These are phyloP conservation scores for Tetrahymena malaccensis DNA, from an alignment of 73 alveolate genomes.

Conservation along the genomic window DNA sequence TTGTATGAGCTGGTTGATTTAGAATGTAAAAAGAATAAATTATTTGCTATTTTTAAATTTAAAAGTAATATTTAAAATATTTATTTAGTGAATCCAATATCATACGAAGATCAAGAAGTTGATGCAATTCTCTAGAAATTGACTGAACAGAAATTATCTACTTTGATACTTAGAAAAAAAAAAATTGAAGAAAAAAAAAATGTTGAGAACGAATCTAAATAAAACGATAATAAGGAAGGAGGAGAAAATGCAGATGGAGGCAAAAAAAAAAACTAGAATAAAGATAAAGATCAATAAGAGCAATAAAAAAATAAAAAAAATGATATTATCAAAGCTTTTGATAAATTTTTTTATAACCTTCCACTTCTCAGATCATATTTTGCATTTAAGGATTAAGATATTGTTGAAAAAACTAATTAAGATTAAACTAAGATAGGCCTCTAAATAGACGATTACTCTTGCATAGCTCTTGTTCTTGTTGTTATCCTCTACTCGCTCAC, in stretches of 20 bases:
- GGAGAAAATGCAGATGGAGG: neutral
- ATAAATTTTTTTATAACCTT: neutral
- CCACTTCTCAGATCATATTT: neutral
- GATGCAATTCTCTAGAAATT: neutral
- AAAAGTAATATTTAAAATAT: neutral
- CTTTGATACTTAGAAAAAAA: neutral
- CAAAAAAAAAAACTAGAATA: neutral
- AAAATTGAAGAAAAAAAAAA: neutral
- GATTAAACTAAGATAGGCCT: neutral
- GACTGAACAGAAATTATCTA: neutral
- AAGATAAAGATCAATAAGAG: neutral
- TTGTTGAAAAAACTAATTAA: neutral
- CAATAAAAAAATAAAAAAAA: neutral
- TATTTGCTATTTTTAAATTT: neutral
- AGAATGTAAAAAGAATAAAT: neutral
- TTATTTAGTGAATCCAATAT: neutral
- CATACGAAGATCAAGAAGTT: neutral
- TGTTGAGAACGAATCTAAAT: neutral
- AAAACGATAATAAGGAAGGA: neutral
- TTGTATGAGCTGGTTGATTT: neutral
- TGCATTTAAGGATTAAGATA: neutral
- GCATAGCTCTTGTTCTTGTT: neutral
- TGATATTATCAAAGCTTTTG: neutral
- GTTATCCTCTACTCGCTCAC: neutral
- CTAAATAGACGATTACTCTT: neutral